Evolutionary conservation across 2,329 filamentous ascomycete species (phyloP).

Genomic region (Talaromyces pinophilus): DNA sequence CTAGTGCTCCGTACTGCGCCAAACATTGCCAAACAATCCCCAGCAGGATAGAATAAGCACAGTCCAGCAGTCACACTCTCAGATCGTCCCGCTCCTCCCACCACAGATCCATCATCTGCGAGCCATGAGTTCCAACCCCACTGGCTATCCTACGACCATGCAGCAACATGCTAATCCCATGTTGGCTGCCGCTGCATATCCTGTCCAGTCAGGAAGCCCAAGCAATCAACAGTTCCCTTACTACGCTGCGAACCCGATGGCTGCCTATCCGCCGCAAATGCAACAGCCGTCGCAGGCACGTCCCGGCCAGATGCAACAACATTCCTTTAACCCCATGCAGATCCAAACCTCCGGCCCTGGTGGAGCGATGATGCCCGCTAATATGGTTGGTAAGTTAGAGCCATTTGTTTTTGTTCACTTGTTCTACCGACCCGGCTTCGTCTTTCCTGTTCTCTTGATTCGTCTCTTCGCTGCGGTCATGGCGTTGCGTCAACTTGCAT

Average conservation of each 20-base stretch:
- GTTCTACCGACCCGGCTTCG: background rate
- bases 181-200: conserved; percentile 31
- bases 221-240: conserved; percentile 35
- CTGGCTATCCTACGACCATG: conserved; percentile 30
- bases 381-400: conserved; percentile 30
- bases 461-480: conserved; percentile 14
- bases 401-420: background rate
- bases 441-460: conserved; percentile 1
- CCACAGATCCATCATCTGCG: background rate
- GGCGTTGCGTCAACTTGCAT: conserved; percentile 25
- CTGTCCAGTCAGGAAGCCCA: conserved; percentile 34
- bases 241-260: conserved; percentile 34
- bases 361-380: conserved; percentile 43
- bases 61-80: background rate
- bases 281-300: conserved; percentile 29
- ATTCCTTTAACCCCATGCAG: conserved; percentile 38
- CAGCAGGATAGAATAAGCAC: conserved; percentile 2
- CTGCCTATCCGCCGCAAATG: conserved; percentile 26
- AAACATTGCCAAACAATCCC: background rate
- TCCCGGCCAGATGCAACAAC: conserved; percentile 23
- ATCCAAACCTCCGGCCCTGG: conserved; percentile 39
- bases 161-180: conserved; percentile 27
- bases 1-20: background rate
- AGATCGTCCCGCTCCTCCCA: conserved; percentile 9
- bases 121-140: conserved; percentile 35